Conservation (phyloP, 768 basidiomycete species). For the Phylloporus sp. region DNA sequence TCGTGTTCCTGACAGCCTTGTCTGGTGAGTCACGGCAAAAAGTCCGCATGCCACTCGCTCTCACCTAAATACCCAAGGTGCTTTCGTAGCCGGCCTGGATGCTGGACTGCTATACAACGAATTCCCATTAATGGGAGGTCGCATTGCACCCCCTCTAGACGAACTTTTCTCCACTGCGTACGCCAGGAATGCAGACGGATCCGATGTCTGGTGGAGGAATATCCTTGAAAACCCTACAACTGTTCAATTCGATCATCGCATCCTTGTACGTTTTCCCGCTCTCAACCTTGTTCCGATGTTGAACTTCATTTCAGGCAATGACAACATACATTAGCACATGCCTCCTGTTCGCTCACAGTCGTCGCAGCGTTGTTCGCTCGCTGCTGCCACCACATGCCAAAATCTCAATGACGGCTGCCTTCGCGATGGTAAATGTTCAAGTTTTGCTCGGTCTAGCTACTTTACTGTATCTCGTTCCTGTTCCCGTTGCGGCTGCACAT, state of each 20-base stretch:
- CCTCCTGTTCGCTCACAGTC: conserved; percentile 55
- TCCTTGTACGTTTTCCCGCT: conserved; percentile 57
- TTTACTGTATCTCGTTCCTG: conserved; percentile 86
- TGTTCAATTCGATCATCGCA: conserved; percentile 93
- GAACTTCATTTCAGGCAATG: conserved; percentile 53
- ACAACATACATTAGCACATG: conserved; percentile 74
- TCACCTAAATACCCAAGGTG: conserved; percentile 49
- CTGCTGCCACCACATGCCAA: conserved; percentile 58
- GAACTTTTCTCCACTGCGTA: conserved; percentile 81
- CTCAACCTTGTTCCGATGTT: background rate
- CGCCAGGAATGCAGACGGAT: conserved; percentile 59
- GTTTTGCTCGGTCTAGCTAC: conserved; percentile 74
- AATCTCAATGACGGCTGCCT: conserved; percentile 51
- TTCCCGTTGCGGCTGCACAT: conserved; percentile 87
- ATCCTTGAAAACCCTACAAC: conserved; percentile 96
- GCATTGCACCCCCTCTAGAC: conserved; percentile 69
- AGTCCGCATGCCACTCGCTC: background rate
- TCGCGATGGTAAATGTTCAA: conserved; percentile 81
- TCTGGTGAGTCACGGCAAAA: conserved; percentile 57
- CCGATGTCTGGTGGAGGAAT: conserved; percentile 93
- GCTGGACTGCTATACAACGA: conserved; percentile 98
- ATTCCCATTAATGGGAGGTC: conserved; percentile 93
- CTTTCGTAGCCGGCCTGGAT: conserved; percentile 96
- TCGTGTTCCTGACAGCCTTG: conserved; percentile 88
- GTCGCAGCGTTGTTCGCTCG: conserved; percentile 42